These are phyloP conservation scores for Apiospora rasikravindrae DNA, from an alignment of 2,329 filamentous ascomycete genomes.

Conservation along the genomic window DNA sequence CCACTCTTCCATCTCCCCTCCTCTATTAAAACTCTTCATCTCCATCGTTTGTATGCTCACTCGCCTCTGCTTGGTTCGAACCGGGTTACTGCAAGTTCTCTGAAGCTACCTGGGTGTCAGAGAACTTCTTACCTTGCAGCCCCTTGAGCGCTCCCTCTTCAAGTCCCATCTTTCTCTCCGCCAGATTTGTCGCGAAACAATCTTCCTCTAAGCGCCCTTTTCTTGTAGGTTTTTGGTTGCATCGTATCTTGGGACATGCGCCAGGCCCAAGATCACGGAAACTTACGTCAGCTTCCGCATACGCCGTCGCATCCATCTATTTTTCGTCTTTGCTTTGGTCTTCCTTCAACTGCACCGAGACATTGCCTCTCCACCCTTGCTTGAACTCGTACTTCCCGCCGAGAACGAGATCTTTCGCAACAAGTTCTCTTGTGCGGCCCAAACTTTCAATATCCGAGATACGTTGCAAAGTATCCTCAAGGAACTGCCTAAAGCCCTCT, in stretches of 20 bases:
- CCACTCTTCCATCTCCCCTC: neutral
- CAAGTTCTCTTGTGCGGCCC: slow-evolving; percentile 90
- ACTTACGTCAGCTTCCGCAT: neutral
- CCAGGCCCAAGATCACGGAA: neutral
- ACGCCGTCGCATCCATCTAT: neutral
- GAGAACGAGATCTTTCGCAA: slow-evolving; percentile 91
- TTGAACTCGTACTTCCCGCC: slow-evolving; percentile 78
- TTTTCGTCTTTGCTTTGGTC: slow-evolving; percentile 33
- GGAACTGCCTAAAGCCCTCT: slow-evolving; percentile 79
- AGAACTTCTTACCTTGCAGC: neutral
- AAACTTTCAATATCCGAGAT: slow-evolving; percentile 94
- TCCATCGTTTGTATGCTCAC: neutral
- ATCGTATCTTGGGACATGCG: neutral
- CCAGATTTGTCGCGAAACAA: neutral
- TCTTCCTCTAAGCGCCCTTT: neutral
- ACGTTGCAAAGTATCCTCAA: slow-evolving; percentile 81
- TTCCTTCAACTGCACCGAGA: slow-evolving; percentile 49
- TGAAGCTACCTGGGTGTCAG: neutral
- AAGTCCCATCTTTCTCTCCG: neutral
- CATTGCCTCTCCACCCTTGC: slow-evolving; percentile 41
- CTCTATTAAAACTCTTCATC: neutral
- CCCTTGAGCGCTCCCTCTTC: neutral
- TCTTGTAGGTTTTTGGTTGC: neutral
- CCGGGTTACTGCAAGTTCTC: neutral
- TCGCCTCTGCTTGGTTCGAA: neutral